phyloP scores from a whole-genome alignment of 2,329 filamentous ascomycete species.

The Fusarium miscanthi region DNA sequence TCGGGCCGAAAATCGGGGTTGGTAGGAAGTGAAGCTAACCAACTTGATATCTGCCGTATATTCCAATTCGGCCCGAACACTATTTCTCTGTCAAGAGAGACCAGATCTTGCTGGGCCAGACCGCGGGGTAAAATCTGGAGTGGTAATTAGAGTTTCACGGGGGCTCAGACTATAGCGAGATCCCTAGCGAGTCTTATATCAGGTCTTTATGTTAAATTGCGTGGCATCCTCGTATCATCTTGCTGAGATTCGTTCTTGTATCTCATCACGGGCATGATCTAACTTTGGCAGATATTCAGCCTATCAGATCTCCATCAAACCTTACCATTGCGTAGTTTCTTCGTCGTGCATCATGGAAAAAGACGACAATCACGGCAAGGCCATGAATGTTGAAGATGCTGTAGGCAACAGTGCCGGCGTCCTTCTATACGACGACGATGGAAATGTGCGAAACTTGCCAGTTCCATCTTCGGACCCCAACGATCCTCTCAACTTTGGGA shows the following conservation, averaged over 20 bases:
- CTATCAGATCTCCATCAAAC: fast-evolving
- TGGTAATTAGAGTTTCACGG: background rate
- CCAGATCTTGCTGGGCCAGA: background rate
- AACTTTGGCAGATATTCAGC: fast-evolving
- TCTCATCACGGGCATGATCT: fast-evolving
- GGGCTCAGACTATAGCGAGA: background rate
- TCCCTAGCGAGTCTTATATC: background rate
- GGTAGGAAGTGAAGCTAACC: background rate
- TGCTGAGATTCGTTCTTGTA: fast-evolving
- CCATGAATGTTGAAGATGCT: background rate
- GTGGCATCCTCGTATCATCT: background rate
- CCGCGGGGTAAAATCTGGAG: background rate
- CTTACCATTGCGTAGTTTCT: fast-evolving
- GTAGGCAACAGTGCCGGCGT: background rate
- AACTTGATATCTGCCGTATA: background rate
- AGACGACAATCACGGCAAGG: background rate
- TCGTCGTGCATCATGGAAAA: background rate
- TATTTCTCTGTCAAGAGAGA: background rate
- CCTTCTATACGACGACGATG: background rate
- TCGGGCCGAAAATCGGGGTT: background rate
- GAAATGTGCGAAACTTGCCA: background rate
- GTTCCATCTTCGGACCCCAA: background rate
- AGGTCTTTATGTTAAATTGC: background rate
- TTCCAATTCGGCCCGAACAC: background rate
- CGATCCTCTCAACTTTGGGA: background rate